phyloP scores from a whole-genome alignment of 768 basidiomycete species.

The Amanita pallidorosea region DNA sequence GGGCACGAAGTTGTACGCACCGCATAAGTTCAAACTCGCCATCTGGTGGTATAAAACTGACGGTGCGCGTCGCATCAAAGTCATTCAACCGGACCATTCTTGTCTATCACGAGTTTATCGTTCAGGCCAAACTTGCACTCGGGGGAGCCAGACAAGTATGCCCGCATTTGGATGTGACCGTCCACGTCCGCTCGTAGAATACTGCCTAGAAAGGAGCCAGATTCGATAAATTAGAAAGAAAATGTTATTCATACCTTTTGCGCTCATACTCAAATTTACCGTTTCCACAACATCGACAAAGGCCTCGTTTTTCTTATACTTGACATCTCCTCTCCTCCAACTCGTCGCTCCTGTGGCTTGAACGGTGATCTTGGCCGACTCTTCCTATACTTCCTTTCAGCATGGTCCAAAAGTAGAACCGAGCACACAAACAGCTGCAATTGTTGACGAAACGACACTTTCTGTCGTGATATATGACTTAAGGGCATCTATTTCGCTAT shows the following conservation, averaged over 20 bases:
- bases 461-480: constrained; percentile 99
- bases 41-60: constrained; percentile 96
- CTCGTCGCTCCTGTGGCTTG: constrained; percentile 96
- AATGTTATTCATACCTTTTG: constrained; percentile 56
- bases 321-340: constrained; percentile 93
- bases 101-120: constrained; percentile 96
- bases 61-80: constrained; percentile 88
- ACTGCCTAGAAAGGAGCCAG: constrained; percentile 40
- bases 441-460: constrained; percentile 80
- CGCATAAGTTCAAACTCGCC: constrained; percentile 99
- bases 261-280: constrained; percentile 94
- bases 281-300: constrained; percentile 99
- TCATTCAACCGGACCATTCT: constrained; percentile 75
- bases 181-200: constrained; percentile 94
- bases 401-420: neutral
- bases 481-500: constrained; percentile 95
- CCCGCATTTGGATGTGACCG: constrained; percentile 96
- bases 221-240: neutral
- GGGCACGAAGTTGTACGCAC: constrained; percentile 28
- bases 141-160: constrained; percentile 92
- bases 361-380: constrained; percentile 92
- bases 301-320: constrained; percentile 99
- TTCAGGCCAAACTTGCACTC: constrained; percentile 99
- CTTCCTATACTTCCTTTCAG: constrained; percentile 49
- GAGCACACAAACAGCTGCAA: constrained; percentile 54